Percentiles rank a stretch among this genome's conserved stretches.
phyloP scores from a whole-genome alignment of 495 filamentous ascomycete species.

The Penicillium subrubescens region DNA sequence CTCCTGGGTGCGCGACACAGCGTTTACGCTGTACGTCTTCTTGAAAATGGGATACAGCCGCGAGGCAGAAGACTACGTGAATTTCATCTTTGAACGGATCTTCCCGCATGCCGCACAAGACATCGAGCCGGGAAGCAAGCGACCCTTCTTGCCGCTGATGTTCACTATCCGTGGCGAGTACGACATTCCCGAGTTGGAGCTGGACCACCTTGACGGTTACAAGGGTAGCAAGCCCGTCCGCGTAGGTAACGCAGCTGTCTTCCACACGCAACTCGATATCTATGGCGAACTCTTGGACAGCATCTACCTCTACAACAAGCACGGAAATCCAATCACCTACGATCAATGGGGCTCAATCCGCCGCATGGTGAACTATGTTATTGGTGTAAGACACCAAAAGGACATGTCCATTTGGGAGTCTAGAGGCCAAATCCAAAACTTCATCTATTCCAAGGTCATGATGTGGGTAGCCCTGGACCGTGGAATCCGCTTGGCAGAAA shows the following conservation, averaged over 20 bases:
- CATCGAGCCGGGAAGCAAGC: conserved; percentile 40
- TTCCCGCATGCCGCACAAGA: conserved; percentile 42
- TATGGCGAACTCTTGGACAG: conserved; percentile 76
- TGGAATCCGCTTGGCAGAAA: conserved; percentile 68
- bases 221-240: conserved; percentile 66
- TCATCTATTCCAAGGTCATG: conserved; percentile 74
- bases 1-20: conserved; percentile 73
- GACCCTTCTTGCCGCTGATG: conserved; percentile 69
- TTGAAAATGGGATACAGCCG: conserved; percentile 72
- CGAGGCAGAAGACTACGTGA: conserved; percentile 74
- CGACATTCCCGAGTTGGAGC: conserved; percentile 67
- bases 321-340: conserved; percentile 72
- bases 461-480: conserved; percentile 77
- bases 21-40: conserved; percentile 75
- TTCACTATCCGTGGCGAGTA: conserved; percentile 73
- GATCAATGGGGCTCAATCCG: conserved; percentile 67
- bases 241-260: conserved; percentile 74
- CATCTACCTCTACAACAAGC: conserved; percentile 78
- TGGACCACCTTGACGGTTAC: conserved; percentile 69
- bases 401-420: conserved; percentile 85
- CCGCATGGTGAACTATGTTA: conserved; percentile 57
- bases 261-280: conserved; percentile 74
- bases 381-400: conserved; percentile 51
- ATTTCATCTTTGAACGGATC: conserved; percentile 70
- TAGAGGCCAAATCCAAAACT: conserved; percentile 69